phyloP scores from a whole-genome alignment of 495 filamentous ascomycete species.

The Cudoniella acicularis region DNA sequence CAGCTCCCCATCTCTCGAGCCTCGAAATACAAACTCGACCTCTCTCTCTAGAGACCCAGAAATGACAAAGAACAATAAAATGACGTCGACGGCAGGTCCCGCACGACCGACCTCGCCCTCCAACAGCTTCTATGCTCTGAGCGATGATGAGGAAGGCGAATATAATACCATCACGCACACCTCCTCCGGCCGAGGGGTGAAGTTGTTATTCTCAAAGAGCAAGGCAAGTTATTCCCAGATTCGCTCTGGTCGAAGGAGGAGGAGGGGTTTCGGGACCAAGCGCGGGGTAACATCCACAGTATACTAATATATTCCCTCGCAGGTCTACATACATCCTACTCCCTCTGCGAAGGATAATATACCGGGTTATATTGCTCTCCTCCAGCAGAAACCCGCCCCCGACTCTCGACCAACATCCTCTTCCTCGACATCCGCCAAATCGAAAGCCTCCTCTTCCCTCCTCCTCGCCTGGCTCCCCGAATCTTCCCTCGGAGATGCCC shows the following conservation, averaged over 20 bases:
- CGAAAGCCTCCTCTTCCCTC: conserved; percentile 51
- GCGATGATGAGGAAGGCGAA: conserved; percentile 91
- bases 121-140: conserved; percentile 93
- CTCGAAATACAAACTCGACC: neutral
- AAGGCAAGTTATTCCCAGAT: conserved; percentile 55
- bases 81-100: conserved; percentile 18
- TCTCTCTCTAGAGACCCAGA: neutral
- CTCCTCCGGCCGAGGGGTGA: conserved; percentile 77
- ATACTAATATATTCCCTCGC: conserved; percentile 21
- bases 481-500: conserved; percentile 78
- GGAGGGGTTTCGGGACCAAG: conserved; percentile 1
- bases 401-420: conserved; percentile 46
- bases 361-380: conserved; percentile 87
- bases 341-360: conserved; percentile 95
- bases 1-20: conserved; percentile 5
- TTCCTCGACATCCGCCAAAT: conserved; percentile 39
- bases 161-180: conserved; percentile 94
- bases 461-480: conserved; percentile 94
- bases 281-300: conserved; percentile 16
- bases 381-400: conserved; percentile 75
- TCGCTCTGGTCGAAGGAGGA: neutral
- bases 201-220: conserved; percentile 95
- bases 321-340: conserved; percentile 97
- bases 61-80: neutral
- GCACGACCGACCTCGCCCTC: conserved; percentile 58